phyloP scores from a whole-genome alignment of 1,284 basidiomycete species.

The Meripilus lineatus region DNA sequence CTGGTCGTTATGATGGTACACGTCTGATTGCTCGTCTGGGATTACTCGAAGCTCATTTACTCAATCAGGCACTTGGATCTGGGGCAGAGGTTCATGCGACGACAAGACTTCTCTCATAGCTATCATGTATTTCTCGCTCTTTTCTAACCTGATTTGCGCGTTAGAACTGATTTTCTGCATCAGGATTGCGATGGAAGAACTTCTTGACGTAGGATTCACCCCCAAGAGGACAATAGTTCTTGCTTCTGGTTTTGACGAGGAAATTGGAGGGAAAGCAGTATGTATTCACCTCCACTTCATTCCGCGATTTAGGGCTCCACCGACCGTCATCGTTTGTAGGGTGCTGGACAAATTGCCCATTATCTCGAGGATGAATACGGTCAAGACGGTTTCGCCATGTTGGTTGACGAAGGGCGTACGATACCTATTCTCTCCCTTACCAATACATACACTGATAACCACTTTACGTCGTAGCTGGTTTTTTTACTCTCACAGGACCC shows the following conservation, averaged over 20 bases:
- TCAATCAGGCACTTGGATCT: conserved; percentile 41
- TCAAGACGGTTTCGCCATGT: conserved; percentile 43
- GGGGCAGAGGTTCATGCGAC: conserved; percentile 60
- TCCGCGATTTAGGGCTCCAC: neutral
- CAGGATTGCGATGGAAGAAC: conserved; percentile 47
- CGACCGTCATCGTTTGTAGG: conserved; percentile 27
- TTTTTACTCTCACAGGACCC: no score
- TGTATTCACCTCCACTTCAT: no score
- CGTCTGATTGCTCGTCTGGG: neutral
- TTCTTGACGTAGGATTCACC: conserved; percentile 44
- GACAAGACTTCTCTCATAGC: conserved; percentile 59
- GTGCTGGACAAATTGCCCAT: conserved; percentile 39
- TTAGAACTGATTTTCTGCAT: neutral
- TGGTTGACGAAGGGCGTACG: conserved; percentile 51
- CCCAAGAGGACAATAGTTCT: conserved; percentile 55
- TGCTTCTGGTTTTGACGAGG: conserved; percentile 69
- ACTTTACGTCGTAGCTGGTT: no score
- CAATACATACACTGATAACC: no score
- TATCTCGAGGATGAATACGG: conserved; percentile 49
- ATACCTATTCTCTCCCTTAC: no score
- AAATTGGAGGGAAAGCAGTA: conserved; percentile 45
- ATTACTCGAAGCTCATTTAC: neutral
- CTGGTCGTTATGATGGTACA: conserved; percentile 30
- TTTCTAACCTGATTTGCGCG: neutral
- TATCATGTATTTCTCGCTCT: conserved; percentile 33